A percentile compares a stretch with the other conserved stretches of the same genome.
phyloP scores from a whole-genome alignment of 768 basidiomycete genomes.

The Lenzites betulinus region DNA sequence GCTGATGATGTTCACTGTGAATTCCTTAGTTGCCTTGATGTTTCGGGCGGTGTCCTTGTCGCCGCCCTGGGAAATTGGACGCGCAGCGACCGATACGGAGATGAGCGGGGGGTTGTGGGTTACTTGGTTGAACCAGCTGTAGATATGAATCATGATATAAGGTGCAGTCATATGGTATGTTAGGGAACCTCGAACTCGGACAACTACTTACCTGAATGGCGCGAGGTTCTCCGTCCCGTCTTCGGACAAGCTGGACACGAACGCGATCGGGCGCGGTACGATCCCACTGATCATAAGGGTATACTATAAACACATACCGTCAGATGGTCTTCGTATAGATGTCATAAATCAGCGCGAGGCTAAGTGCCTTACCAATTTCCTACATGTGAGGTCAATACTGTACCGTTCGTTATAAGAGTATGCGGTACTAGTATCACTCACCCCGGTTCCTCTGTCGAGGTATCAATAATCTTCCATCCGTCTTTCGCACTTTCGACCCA shows the following conservation, averaged over 20 bases:
- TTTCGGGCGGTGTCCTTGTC: slow-evolving; percentile 49
- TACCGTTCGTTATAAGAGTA: not conserved
- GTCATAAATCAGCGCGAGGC: not conserved
- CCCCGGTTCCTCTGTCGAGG: slow-evolving; percentile 32
- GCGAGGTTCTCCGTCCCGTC: slow-evolving; percentile 42
- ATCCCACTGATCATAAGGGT: slow-evolving; percentile 41
- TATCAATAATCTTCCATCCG: slow-evolving; percentile 39
- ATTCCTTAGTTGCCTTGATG: slow-evolving; percentile 48
- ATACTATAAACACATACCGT: slow-evolving; percentile 27
- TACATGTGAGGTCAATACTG: not conserved
- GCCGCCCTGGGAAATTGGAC: not conserved
- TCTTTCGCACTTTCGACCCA: slow-evolving; percentile 39
- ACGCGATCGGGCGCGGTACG: slow-evolving; percentile 47
- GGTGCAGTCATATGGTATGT: not conserved
- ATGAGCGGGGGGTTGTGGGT: slow-evolving; percentile 45
- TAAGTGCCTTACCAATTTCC: slow-evolving; percentile 9
- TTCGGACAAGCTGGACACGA: slow-evolving; percentile 39
- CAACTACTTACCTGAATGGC: slow-evolving; percentile 39
- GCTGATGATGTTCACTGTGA: slow-evolving; percentile 60
- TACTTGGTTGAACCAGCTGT: slow-evolving; percentile 29
- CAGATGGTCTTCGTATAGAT: not conserved
- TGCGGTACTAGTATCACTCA: slow-evolving; percentile 14
- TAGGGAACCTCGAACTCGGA: too few species aligned
- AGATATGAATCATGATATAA: not conserved
- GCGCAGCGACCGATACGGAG: slow-evolving; percentile 41